Base-by-base conservation (phyloP, 1,284 basidiomycete species). In the Moesziomyces sp. region DNA sequence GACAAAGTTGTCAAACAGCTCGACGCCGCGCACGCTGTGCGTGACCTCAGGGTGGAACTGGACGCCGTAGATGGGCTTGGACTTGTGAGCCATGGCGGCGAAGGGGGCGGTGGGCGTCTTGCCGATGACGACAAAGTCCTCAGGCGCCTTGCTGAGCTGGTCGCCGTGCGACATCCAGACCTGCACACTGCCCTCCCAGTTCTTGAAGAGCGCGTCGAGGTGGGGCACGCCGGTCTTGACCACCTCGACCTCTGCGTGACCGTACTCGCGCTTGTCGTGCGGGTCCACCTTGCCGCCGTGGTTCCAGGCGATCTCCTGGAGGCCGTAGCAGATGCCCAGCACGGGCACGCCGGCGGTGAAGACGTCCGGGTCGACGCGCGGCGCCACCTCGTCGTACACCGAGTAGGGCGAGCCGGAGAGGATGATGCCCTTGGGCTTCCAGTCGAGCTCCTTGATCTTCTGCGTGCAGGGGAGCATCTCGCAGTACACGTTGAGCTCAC, bases 91-190 rank as follows among this genome's bases (percentile, higher is more conserved):
- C 70, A 99, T 90, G 7, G 95, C 95, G 8, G 95, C 95, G 83
- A 89, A 99, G 0, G 96, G 96, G 0, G 96, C 95, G 1, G 91
- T 92, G 30, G 88, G 86, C 1, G 97, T 99, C 59, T 88, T 88
- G 8, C 93, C 97, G 75, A 99, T 92, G 74, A 93, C 89, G 81
- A 93, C 90, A 86, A 98, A 99, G 79, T 91, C 87, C 0, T 90
- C 87, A 21, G 97, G 97, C 9, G 92, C 88, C 59, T 88, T 89
- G 38, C 90, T 91, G 50, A 99, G 89, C 80, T 97, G 94, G 85
- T 99, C 97, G 21, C 96, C 96, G 84, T 99, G 97, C 38, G 94
- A 97, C 97, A 99, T 99, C 97, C 97, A 99, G 42, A 98, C 96
- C 92, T 96, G 61, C 18, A 78, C 90, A 74, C 92, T 90, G 26